Evolutionary conservation across 257 asterid species (phyloP).

Genomic region (Ehretia macrophylla): DNA sequence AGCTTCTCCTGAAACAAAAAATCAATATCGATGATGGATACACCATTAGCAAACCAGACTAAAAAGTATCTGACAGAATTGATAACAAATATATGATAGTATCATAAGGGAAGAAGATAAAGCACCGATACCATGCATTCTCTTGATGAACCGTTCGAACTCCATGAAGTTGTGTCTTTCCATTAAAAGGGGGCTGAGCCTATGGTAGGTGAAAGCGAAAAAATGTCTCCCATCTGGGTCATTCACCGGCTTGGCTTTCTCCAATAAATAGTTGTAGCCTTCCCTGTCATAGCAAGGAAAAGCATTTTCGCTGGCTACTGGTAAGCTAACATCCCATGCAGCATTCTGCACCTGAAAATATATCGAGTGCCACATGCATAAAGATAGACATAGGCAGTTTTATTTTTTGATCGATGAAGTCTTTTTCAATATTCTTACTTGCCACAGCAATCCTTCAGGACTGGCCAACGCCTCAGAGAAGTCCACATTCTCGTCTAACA

Average conservation of each 20-base stretch:
- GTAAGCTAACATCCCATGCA: slow-evolving; percentile 35
- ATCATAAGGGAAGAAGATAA: neutral
- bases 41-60: no score
- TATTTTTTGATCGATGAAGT: neutral
- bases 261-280: slow-evolving; percentile 57
- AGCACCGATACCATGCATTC: slow-evolving; percentile 83
- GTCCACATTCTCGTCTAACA: slow-evolving; percentile 10
- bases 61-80: neutral
- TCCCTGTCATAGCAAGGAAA: slow-evolving; percentile 41
- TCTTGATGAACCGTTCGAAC: slow-evolving; percentile 73
- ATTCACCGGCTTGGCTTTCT: slow-evolving; percentile 67
- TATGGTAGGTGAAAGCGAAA: slow-evolving; percentile 58
- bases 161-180: slow-evolving; percentile 67
- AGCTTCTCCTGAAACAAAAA: slow-evolving; percentile 67
- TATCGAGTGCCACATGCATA: neutral
- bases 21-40: neutral
- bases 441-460: slow-evolving; percentile 85
- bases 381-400: no score
- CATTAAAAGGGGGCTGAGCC: slow-evolving; percentile 59
- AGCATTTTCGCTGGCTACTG: slow-evolving; percentile 33
- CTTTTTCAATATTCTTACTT: slow-evolving; percentile 46
- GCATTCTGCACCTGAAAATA: slow-evolving; percentile 50
- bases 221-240: slow-evolving; percentile 81
- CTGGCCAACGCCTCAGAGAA: slow-evolving; percentile 57
- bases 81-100: neutral